phyloP scores from a whole-genome alignment of 2,329 filamentous ascomycete species.

The Blastomyces parvus region DNA sequence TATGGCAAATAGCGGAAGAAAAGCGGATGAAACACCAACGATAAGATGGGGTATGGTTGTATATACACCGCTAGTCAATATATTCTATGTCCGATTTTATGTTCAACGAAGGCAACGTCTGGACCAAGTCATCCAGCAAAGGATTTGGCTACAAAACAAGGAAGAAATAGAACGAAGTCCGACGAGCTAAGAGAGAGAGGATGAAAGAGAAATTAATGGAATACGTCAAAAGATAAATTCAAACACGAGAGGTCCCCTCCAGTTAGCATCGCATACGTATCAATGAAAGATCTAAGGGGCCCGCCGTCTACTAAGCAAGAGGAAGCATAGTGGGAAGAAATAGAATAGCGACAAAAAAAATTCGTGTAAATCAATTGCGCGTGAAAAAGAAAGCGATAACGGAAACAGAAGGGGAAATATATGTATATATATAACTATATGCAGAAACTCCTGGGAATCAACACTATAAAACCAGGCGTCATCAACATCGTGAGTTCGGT shows the following conservation, averaged over 20 bases:
- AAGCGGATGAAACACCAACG: not conserved
- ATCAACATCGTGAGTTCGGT: constrained; percentile 5
- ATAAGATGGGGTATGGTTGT: not conserved
- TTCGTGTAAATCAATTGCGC: not conserved
- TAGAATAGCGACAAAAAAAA: not conserved
- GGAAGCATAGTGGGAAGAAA: not conserved
- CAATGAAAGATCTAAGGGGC: not conserved
- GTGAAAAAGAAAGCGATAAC: not conserved
- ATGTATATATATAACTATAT: not conserved
- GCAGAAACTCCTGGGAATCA: constrained; percentile 3
- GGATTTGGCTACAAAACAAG: not conserved
- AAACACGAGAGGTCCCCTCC: not conserved
- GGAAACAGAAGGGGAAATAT: not conserved
- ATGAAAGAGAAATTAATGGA: not conserved
- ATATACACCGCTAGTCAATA: not conserved
- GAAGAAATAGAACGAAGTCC: not conserved
- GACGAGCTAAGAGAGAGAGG: not conserved
- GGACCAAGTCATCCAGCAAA: no score
- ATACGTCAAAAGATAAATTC: not conserved
- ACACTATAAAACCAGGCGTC: not conserved
- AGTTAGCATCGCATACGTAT: not conserved
- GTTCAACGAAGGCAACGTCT: not conserved
- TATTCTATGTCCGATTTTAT: not conserved
- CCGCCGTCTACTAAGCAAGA: constrained; percentile 3
- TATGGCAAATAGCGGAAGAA: not conserved